Conservation (phyloP, 2,329 filamentous ascomycete genomes). For the Bipolaris gigantea region DNA sequence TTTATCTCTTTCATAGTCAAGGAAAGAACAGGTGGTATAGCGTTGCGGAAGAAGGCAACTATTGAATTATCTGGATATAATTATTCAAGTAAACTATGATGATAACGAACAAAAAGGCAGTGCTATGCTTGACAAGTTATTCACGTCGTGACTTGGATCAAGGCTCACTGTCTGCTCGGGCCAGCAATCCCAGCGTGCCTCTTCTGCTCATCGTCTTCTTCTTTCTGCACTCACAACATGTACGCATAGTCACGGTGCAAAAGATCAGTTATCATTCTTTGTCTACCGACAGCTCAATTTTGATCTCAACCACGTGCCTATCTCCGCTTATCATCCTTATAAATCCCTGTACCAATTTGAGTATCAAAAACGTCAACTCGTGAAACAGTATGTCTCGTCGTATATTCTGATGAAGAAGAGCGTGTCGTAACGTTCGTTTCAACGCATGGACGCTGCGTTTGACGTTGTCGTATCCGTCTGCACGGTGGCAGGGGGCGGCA, state of each 20-base stretch:
- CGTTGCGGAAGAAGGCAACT: no score
- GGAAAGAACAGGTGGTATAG: no score
- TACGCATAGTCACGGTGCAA: background rate
- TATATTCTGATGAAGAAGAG: background rate
- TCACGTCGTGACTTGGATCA: constrained; percentile 16
- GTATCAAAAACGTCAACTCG: background rate
- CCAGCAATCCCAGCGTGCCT: constrained; percentile 8
- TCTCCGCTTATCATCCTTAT: background rate
- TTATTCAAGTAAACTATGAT: no score
- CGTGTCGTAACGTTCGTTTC: background rate
- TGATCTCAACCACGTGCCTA: background rate
- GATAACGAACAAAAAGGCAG: no score
- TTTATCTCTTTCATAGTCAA: no score
- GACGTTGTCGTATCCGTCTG: background rate
- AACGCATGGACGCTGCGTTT: background rate
- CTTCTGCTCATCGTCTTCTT: background rate
- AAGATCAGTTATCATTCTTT: background rate
- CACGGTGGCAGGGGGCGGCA: background rate
- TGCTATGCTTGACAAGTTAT: background rate
- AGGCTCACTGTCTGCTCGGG: constrained; percentile 22
- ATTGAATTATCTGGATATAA: no score
- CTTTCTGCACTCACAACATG: background rate
- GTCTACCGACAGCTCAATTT: background rate
- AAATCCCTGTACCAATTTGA: background rate
- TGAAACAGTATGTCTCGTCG: background rate